Conservation (phyloP, 2,329 filamentous ascomycete species). For the Ceratocystis lukuohia region DNA sequence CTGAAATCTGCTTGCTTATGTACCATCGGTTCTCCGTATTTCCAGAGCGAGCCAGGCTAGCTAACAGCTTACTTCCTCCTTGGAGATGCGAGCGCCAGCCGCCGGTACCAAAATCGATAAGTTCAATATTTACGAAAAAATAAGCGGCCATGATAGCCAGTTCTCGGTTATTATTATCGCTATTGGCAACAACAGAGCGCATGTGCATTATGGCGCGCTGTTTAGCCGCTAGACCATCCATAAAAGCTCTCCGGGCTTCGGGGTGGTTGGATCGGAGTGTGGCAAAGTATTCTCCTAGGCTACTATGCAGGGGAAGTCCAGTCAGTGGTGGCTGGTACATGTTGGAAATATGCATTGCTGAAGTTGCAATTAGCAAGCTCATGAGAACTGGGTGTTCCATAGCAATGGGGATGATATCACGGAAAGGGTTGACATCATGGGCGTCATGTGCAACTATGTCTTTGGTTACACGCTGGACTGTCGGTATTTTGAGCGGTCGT, state of each 20-base stretch:
- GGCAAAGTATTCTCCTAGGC: constrained; percentile 29
- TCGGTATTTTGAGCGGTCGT: neutral
- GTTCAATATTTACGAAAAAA: constrained; percentile 39
- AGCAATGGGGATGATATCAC: constrained; percentile 36
- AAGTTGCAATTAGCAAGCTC: constrained; percentile 37
- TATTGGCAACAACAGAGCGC: constrained; percentile 29
- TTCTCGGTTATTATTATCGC: constrained; percentile 32
- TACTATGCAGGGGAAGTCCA: constrained; percentile 25
- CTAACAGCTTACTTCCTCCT: constrained; percentile 33
- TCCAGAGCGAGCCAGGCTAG: constrained; percentile 27
- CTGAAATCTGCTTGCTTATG: constrained; percentile 26
- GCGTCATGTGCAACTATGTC: constrained; percentile 40
- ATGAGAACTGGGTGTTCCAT: constrained; percentile 34
- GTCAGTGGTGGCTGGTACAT: constrained; percentile 28
- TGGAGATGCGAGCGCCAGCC: constrained; percentile 36
- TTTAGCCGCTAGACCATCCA: constrained; percentile 36
- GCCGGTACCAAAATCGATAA: constrained; percentile 36
- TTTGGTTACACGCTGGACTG: constrained; percentile 36
- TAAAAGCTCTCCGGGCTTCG: constrained; percentile 30
- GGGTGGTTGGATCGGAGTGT: constrained; percentile 29
- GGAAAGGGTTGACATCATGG: constrained; percentile 35
- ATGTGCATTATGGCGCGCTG: constrained; percentile 35
- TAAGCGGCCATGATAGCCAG: constrained; percentile 36
- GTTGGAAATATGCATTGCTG: constrained; percentile 38
- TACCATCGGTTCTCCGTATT: constrained; percentile 22